Base-by-base conservation (phyloP, 2,329 filamentous ascomycete species). In the Nigrospora oryzae region DNA sequence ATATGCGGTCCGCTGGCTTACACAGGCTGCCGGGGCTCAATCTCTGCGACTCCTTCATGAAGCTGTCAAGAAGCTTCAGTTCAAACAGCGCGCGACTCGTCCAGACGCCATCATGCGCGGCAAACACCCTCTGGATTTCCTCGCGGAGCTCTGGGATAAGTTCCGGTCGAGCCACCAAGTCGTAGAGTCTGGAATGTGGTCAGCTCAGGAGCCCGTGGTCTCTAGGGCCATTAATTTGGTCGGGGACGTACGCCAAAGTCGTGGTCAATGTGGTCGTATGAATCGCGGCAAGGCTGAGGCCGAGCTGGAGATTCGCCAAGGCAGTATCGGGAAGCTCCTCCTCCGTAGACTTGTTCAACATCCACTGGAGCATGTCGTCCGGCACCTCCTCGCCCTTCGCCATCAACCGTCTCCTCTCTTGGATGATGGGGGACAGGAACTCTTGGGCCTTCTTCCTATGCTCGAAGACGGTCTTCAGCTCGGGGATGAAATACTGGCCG, bases 81-180 rank as follows among this genome's bases (percentile, higher is more conserved):
- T 65, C 59, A 40, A 60, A 61, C 15, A 68, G 52, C 0, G 63
- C 60, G 6, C 54, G 50, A 12, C 53, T 61, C 0, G 58, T 61
- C 41, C 59, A 58, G 17, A 57, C 50, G 3, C 61, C 62, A 33
- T 59, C 55, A 46, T 63, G 54, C 13, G 58, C 59, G 0, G 54
- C 54, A 2, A 71, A 50, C 0, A 63, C 66, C 0, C 53, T 45
- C 5, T 59, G 53, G 13, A 76, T 68, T 51, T 81, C 77, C 11
- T 71, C 61, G 1, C 76, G 70, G 0, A 80, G 56, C n/a, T 69
- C 66, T 2, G 70, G 58, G 17, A 74, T 54, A 44, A 73, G 60
- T 32, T 77, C 67, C 0, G 73, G 75, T 46, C 61, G 56, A 4
- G 68, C 64, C 0, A 67, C 67, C 4, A 82, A 55, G 44, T 74